Evolutionary conservation across 768 basidiomycete species (phyloP).

Genomic region (Psilocybe cyanescens): DNA sequence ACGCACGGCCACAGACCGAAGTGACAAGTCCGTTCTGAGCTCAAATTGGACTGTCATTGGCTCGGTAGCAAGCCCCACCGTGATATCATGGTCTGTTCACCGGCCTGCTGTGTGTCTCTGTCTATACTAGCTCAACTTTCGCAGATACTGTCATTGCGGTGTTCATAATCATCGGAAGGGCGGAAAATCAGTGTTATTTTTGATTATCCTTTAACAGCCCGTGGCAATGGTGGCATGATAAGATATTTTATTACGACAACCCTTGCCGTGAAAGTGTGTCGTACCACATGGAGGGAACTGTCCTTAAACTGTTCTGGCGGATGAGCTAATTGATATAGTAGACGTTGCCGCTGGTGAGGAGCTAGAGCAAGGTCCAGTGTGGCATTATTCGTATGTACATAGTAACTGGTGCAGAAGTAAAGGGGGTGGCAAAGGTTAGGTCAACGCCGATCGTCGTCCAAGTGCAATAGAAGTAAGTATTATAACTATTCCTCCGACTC

Average conservation of each 20-base stretch:
- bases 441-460: neutral
- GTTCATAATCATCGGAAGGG: no score
- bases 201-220: neutral
- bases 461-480: neutral
- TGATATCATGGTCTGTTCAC: neutral
- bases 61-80: neutral
- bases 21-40: neutral
- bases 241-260: neutral
- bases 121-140: neutral
- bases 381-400: neutral
- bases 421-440: neutral
- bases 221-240: neutral
- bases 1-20: neutral
- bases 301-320: neutral
- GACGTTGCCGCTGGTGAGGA: neutral
- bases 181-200: neutral
- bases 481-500: no score
- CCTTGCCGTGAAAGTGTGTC: neutral
- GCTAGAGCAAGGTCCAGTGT: neutral
- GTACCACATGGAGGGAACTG: neutral
- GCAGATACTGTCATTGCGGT: neutral
- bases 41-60: neutral
- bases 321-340: neutral
- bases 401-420: neutral
- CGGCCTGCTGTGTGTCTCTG: no score